Percentiles rank a stretch among this genome's conserved stretches.
Conservation (phyloP, 2,329 filamentous ascomycete species). For the Botryotinia calthae region DNA sequence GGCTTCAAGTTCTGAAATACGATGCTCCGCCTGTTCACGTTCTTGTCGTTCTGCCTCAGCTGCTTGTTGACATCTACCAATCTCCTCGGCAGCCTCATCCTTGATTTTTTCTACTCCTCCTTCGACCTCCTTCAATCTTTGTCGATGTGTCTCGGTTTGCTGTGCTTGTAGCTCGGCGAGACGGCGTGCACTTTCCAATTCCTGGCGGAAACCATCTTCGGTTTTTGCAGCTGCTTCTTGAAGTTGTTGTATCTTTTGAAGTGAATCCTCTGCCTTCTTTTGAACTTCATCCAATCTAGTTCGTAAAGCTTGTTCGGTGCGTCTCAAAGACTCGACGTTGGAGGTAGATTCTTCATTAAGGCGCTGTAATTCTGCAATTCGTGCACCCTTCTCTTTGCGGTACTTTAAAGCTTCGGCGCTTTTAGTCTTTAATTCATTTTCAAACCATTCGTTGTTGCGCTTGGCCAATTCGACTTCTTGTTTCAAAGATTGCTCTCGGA, state of each 20-base stretch:
- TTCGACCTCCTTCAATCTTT: slow-evolving; percentile 68
- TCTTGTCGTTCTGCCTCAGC: slow-evolving; percentile 57
- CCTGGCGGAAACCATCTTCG: slow-evolving; percentile 83
- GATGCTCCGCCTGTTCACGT: slow-evolving; percentile 59
- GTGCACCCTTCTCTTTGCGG: slow-evolving; percentile 90
- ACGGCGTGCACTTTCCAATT: slow-evolving; percentile 76
- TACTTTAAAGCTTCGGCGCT: slow-evolving; percentile 82
- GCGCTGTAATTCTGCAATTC: slow-evolving; percentile 83
- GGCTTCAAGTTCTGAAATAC: slow-evolving; percentile 63
- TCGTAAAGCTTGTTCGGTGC: slow-evolving; percentile 76
- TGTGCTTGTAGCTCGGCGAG: slow-evolving; percentile 81
- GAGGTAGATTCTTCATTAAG: slow-evolving; percentile 81
- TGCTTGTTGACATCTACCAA: slow-evolving; percentile 52
- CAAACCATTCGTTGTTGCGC: slow-evolving; percentile 90
- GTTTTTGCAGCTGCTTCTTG: slow-evolving; percentile 77
- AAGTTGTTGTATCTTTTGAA: slow-evolving; percentile 78
- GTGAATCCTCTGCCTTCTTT: slow-evolving; percentile 80
- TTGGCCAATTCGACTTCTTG: slow-evolving; percentile 88
- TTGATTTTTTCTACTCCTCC: slow-evolving; percentile 56
- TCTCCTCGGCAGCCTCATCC: slow-evolving; percentile 60
- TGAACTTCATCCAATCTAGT: slow-evolving; percentile 80
- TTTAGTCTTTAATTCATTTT: slow-evolving; percentile 88
- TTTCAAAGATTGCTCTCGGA: slow-evolving; percentile 83
- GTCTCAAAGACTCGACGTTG: slow-evolving; percentile 72
- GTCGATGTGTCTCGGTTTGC: slow-evolving; percentile 68